Base-by-base conservation (phyloP, 176 grass and related monocot genomes). In the Triticum urartu region DNA sequence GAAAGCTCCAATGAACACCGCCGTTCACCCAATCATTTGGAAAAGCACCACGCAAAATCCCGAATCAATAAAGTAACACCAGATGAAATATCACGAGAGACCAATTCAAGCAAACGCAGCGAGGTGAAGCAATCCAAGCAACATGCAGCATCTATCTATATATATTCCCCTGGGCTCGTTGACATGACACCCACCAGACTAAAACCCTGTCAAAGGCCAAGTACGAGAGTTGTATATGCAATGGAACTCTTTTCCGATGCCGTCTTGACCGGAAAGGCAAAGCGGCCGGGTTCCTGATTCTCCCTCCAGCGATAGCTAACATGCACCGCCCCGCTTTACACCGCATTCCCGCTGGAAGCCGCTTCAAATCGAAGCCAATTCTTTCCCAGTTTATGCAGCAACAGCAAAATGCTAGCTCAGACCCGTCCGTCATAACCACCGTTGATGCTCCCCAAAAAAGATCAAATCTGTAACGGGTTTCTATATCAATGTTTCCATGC, bases 181-280 rank as follows among this genome's bases (percentile, higher is more conserved):
- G 85, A 48, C 68, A 67, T 80, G 85, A 48, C 68, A 68, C 22
- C 82, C 81, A 75, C 68, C 78, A 48, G 52, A 59, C 56, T 59
- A 21, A 21, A 76, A 48, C 56, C 81, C 34, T 70, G 85, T 50
- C 81, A 76, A 80, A 84, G 75, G 9, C 76, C 9, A 33, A 21
- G 42, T 79, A 80, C 10, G 17, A 30, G 12, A 50, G 14, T 26
- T 45, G 84, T 79, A 90, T 87, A 87, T 74, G 74, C 85, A 63
- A 73, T 22, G 80, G 45, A 79, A 50, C 85, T 39, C 74, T 68
- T 67, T 3, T 14, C 30, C 74, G 74, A 42, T 59, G 75, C 26
- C 40, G 75, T 79, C n/a, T 90, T 87, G 85, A 61, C 85, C 28
- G n/a, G 64, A 71, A 88, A 88, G 61, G 73, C 63, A 81, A 86